A percentile compares a stretch with the other conserved stretches of the same genome.
These are phyloP conservation scores for Trapa incisa DNA, from an alignment of 345 rosid genomes.

Conservation along the genomic window DNA sequence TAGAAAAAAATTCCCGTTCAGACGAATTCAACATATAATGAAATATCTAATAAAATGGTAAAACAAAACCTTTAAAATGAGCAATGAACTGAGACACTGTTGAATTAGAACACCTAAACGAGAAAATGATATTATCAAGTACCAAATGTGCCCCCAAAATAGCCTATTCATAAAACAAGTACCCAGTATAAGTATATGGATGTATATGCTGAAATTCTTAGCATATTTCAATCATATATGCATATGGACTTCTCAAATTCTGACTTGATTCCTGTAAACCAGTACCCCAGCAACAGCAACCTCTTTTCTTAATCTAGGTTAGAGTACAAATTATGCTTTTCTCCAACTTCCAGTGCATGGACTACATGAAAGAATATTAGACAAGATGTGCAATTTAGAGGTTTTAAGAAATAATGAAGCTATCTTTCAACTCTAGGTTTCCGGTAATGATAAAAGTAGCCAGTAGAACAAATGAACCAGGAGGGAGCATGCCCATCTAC, in stretches of 20 bases:
- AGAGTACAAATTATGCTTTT: neutral
- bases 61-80: neutral
- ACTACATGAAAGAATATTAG: neutral
- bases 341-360: neutral
- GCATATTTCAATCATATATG: neutral
- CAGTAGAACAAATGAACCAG: conserved; percentile 2
- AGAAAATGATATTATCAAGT: neutral
- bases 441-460: neutral
- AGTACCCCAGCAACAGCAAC: neutral
- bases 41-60: neutral
- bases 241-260: neutral
- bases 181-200: too few relatives aligned
- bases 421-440: neutral
- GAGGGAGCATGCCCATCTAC: conserved; percentile 22
- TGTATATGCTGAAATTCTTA: too few relatives aligned
- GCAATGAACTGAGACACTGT: neutral
- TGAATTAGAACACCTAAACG: neutral
- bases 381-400: neutral
- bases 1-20: conserved; percentile 24
- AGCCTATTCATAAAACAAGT: too few relatives aligned
- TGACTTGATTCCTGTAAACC: neutral
- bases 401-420: neutral
- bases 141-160: neutral
- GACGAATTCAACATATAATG: conserved; percentile 11
- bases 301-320: neutral